Conservation (phyloP, 192 early-diverging fungal genomes). For the Phycomyces nitens region DNA sequence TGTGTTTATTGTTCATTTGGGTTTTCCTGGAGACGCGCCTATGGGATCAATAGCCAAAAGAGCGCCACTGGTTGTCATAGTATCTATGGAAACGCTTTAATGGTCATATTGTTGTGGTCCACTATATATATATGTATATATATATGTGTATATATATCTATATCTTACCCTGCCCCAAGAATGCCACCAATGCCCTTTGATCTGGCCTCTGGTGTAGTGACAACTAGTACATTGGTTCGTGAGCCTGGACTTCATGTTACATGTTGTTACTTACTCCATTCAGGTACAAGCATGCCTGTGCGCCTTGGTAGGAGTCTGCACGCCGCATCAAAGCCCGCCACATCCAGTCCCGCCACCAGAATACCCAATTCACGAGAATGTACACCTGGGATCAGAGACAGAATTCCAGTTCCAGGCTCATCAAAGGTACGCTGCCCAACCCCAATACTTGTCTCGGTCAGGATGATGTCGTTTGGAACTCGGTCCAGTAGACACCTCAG, state of each 20-base stretch:
- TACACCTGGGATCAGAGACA: constrained; percentile 41
- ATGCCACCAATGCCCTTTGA: constrained; percentile 51
- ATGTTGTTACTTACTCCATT: constrained; percentile 39
- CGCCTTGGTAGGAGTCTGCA: constrained; percentile 45
- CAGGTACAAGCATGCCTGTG: constrained; percentile 48
- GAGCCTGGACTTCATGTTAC: neutral
- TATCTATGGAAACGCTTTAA: constrained; percentile 25
- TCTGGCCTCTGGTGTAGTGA: constrained; percentile 42
- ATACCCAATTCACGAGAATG: constrained; percentile 30
- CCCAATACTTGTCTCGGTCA: neutral
- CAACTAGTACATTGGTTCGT: constrained; percentile 18
- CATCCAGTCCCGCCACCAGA: constrained; percentile 43
- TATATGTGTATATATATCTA: no score
- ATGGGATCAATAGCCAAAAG: constrained; percentile 17
- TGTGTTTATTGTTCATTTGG: no score
- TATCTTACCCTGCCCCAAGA: constrained; percentile 46
- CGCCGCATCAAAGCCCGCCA: constrained; percentile 35
- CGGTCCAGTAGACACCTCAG: neutral
- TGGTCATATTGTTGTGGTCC: no score
- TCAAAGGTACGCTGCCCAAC: neutral
- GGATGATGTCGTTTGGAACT: neutral
- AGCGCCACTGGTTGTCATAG: constrained; percentile 30
- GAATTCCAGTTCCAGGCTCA: constrained; percentile 31
- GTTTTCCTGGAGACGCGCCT: no score
- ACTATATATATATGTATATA: no score